Evolutionary conservation across 1,284 basidiomycete genomes (phyloP), one percentile per base, ranked within the genome.

Genomic region (Abortiporus biennis): DNA sequence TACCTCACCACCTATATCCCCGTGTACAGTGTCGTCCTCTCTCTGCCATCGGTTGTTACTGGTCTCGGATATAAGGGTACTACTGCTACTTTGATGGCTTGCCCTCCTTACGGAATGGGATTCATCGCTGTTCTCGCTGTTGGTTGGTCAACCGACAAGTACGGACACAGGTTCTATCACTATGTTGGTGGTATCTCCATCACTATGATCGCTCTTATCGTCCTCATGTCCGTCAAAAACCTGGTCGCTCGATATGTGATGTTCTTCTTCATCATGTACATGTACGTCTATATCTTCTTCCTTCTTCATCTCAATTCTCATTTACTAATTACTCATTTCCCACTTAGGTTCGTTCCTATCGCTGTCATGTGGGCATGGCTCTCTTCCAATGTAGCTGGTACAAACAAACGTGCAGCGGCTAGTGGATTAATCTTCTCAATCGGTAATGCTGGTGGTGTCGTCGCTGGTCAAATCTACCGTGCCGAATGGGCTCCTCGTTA

Each of bases 191-290:
- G 71, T 12, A 76, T 74, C 4, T 47, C 61, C 2, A 55, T 84
- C 17, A 71, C 74, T 9, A 76, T 81, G 43, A 56, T 80, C 8
- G 85, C 80, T 1, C 84, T 86, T 50, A 74, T 83, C 44, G 65
- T 85, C 32, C 62, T 85, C 27, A 62, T 84, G 24, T 57, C 74
- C 11, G 74, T 51, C 34, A 43, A 53, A 47, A 56, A 54, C 47
- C 52, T 56, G 24, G 51, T 53, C 38, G 58, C 52, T 41, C 55
- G 59, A 38, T 61, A 61, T 42, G 44, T 54, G 40, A 59, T 59
- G 59, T 61, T 59, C 54, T 61, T 61, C 55, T 51, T 61, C 47
- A 45, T 61, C 51, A 59, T 59, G 57, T 58, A 59, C 54, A 60
- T 60, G 58, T 61, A 34, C 43, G 55, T 52, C 19, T 8, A 4